These are phyloP conservation scores for Kluyveromyces aestuarii DNA, from an alignment of 805 yeast species.

Conservation along the genomic window DNA sequence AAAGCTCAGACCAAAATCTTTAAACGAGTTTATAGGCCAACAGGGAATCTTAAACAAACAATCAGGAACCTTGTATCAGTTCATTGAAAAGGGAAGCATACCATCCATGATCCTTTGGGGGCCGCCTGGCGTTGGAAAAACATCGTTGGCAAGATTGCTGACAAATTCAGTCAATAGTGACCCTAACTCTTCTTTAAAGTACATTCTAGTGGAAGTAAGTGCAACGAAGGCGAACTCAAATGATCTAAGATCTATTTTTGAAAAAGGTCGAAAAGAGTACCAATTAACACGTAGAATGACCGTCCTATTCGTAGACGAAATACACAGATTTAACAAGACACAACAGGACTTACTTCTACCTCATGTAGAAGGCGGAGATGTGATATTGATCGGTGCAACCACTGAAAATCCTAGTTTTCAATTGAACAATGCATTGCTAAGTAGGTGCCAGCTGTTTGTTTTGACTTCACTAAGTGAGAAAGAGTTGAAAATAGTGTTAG, in stretches of 20 bases:
- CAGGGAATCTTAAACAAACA: slow-evolving; percentile 54
- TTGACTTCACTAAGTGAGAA: slow-evolving; percentile 41
- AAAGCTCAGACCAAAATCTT: slow-evolving; percentile 62
- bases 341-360: slow-evolving; percentile 89
- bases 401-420: slow-evolving; percentile 90
- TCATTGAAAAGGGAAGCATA: slow-evolving; percentile 48
- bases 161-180: slow-evolving; percentile 19
- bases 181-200: slow-evolving; percentile 10
- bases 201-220: slow-evolving; percentile 65
- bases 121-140: slow-evolving; percentile 90
- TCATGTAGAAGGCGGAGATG: slow-evolving; percentile 73
- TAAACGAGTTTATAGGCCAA: slow-evolving; percentile 80
- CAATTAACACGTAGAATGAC: slow-evolving; percentile 43
- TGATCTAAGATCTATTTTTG: slow-evolving; percentile 58
- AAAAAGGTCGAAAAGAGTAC: slow-evolving; percentile 29
- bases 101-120: slow-evolving; percentile 94
- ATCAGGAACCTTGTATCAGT: slow-evolving; percentile 57
- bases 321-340: slow-evolving; percentile 74
- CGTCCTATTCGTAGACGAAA: slow-evolving; percentile 82
- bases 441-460: slow-evolving; percentile 76
- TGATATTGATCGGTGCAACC: slow-evolving; percentile 89
- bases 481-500: slow-evolving; percentile 46
- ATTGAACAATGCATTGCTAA: slow-evolving; percentile 69
- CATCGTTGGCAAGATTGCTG: slow-evolving; percentile 64
- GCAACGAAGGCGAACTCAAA: slow-evolving; percentile 57